phyloP scores from a whole-genome alignment of 257 asterid species.

The Nicotiana tomentosiformis region DNA sequence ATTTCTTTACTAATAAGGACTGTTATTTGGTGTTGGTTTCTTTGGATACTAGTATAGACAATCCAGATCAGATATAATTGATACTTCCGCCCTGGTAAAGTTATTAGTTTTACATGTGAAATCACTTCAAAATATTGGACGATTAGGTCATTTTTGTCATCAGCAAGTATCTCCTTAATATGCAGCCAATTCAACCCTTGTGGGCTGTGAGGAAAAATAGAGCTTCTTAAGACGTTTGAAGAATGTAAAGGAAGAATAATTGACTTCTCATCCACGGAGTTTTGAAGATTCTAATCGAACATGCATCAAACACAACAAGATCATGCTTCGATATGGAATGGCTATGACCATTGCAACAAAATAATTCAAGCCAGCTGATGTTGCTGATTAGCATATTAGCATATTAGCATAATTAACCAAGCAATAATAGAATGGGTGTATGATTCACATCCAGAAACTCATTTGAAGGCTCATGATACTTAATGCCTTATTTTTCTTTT shows the following conservation, averaged over 20 bases:
- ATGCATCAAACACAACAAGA: neutral
- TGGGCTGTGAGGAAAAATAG: neutral
- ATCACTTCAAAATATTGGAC: neutral
- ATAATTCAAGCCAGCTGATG: neutral
- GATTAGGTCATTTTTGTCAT: neutral
- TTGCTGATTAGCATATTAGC: constrained; percentile 2
- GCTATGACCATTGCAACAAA: neutral
- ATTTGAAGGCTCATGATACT: neutral
- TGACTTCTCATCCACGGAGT: neutral
- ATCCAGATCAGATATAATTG: neutral
- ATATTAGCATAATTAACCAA: neutral
- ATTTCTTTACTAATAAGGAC: neutral
- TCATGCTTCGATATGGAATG: neutral
- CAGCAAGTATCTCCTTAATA: neutral
- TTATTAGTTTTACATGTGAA: neutral
- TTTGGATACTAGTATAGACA: neutral
- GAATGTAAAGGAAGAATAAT: neutral
- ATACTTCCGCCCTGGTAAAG: neutral
- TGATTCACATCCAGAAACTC: neutral
- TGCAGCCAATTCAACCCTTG: neutral
- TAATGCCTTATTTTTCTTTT: neutral
- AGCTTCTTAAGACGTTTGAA: neutral
- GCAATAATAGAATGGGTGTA: neutral
- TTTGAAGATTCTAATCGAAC: neutral
- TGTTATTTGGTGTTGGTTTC: neutral